phyloP scores from a whole-genome alignment of 192 early-diverging fungal species.

The Backusella westeae region DNA sequence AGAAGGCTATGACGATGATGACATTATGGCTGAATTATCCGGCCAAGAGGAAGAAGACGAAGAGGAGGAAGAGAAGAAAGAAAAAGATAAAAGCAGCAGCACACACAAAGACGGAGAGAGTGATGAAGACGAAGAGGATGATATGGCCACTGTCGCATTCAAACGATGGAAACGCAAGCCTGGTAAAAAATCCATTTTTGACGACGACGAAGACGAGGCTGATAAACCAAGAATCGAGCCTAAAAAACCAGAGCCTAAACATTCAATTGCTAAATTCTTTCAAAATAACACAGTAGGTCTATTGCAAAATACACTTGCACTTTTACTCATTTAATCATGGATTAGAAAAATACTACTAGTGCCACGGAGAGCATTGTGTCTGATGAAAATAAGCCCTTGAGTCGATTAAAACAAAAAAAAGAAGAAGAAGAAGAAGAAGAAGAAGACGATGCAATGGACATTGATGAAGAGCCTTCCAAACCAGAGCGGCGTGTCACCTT shows the following conservation, averaged over 20 bases:
- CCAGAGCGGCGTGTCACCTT: not conserved
- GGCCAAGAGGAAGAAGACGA: slow-evolving; percentile 10
- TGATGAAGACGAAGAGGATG: not conserved
- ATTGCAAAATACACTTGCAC: not conserved
- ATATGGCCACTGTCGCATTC: not conserved
- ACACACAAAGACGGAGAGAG: not conserved
- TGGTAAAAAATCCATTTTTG: slow-evolving; percentile 4
- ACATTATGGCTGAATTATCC: slow-evolving; percentile 2
- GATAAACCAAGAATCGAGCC: not conserved
- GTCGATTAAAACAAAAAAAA: not conserved
- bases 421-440: not conserved
- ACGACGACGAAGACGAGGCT: not conserved
- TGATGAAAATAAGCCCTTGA: slow-evolving; percentile 8
- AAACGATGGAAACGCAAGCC: slow-evolving; percentile 8
- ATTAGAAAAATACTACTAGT: not conserved
- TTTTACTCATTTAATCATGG: not conserved
- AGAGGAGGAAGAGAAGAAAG: not conserved
- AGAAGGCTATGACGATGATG: not conserved
- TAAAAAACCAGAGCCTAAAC: slow-evolving; percentile 3
- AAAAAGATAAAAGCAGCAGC: not conserved
- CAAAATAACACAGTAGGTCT: not conserved
- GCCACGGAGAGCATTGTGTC: not conserved
- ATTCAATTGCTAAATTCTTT: slow-evolving; percentile 19
- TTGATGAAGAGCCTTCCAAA: not conserved
- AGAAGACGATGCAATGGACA: not conserved